Evolutionary conservation across 1,284 basidiomycete species (phyloP).

Genomic region (Hypsizygus ulmarius): DNA sequence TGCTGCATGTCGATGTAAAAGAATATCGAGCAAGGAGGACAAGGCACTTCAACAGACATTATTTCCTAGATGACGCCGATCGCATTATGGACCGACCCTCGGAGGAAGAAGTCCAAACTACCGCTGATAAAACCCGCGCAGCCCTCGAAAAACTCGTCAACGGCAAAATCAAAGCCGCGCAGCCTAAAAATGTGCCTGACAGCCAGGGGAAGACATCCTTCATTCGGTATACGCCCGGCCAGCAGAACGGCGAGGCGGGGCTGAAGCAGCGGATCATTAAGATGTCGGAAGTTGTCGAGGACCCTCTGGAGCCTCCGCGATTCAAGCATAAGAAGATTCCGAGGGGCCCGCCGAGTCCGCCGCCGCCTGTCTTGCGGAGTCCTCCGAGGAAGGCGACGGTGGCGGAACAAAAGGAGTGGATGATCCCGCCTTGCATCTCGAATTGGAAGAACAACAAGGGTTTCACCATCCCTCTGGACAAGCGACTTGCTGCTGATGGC

Average conservation of each 20-base stretch:
- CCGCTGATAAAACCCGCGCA: slow-evolving; percentile 85
- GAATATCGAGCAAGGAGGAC: no score
- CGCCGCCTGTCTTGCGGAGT: slow-evolving; percentile 94
- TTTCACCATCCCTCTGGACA: slow-evolving; percentile 98
- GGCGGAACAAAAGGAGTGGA: slow-evolving; percentile 99
- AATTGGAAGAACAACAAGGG: slow-evolving; percentile 99
- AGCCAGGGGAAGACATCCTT: slow-evolving; percentile 79
- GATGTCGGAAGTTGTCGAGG: slow-evolving; percentile 96
- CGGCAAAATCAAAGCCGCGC: slow-evolving; percentile 95
- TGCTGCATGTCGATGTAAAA: no score
- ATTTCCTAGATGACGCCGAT: slow-evolving; percentile 61
- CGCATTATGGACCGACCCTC: slow-evolving; percentile 87
- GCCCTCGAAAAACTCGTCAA: slow-evolving; percentile 94
- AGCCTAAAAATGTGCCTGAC: slow-evolving; percentile 86
- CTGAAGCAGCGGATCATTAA: slow-evolving; percentile 97
- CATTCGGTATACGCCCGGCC: slow-evolving; percentile 95
- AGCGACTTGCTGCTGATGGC: slow-evolving; percentile 96
- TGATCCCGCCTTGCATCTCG: slow-evolving; percentile 99
- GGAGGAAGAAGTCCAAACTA: slow-evolving; percentile 85
- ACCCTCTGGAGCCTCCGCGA: slow-evolving; percentile 93
- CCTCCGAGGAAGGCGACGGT: slow-evolving; percentile 95
- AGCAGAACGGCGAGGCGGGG: slow-evolving; percentile 67
- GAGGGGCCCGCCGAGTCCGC: slow-evolving; percentile 91
- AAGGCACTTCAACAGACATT: no score
- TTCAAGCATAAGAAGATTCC: slow-evolving; percentile 99